These are phyloP conservation scores for Peronospora belbahrii DNA, from an alignment of 352 stramenopile species.

Conservation along the genomic window DNA sequence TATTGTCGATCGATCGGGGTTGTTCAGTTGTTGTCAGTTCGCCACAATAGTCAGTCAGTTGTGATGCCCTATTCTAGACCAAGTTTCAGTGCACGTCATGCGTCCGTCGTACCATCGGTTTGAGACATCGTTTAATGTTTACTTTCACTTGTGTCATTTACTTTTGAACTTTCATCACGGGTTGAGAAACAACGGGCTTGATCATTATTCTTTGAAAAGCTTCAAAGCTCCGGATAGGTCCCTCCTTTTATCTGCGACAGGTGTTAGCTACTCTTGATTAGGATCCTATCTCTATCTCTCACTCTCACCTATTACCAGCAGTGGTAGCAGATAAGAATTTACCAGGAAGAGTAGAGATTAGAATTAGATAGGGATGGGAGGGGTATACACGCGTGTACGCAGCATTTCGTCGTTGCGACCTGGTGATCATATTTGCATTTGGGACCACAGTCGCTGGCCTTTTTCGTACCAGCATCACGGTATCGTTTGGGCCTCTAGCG, in stretches of 20 bases:
- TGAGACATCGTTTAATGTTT: constrained; percentile 11
- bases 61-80: constrained; percentile 2
- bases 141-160: constrained; percentile 5
- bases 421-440: constrained; percentile 69
- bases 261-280: constrained; percentile 2
- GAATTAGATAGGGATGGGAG: constrained; percentile 33
- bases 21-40: constrained; percentile 5
- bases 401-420: constrained; percentile 47
- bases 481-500: constrained; percentile 56
- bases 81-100: neutral
- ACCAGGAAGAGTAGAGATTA: neutral
- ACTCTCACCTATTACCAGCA: neutral
- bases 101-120: constrained; percentile 1
- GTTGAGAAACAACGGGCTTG: no score
- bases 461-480: constrained; percentile 74
- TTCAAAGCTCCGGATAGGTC: no score
- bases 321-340: constrained; percentile 3
- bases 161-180: constrained; percentile 10
- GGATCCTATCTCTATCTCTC: neutral
- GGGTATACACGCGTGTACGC: constrained; percentile 58
- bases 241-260: constrained; percentile 24
- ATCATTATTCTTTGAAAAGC: constrained; percentile 16
- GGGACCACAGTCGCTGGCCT: constrained; percentile 68
- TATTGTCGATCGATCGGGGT: constrained; percentile 9
- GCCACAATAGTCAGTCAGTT: constrained; percentile 3